Conservation (phyloP, 768 basidiomycete species). For the Termitomyces sp. region DNA sequence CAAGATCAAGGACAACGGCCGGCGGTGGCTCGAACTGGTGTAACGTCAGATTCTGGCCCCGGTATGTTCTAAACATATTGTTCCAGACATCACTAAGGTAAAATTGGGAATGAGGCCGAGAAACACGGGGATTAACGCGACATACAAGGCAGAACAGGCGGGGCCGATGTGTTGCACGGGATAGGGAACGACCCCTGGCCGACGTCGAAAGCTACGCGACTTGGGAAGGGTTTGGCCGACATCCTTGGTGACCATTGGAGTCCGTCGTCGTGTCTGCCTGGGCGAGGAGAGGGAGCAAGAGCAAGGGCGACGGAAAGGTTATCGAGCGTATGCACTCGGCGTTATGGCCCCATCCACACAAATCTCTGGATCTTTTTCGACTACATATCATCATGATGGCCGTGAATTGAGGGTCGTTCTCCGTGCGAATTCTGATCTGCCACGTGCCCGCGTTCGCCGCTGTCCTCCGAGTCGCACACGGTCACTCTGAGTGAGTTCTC, state of each 20-base stretch:
- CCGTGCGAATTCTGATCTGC: conserved; percentile 12
- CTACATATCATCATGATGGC: conserved; percentile 30
- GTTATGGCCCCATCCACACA: conserved; percentile 5
- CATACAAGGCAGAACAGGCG: conserved; percentile 54
- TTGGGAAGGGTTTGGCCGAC: conserved; percentile 43
- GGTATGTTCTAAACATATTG: conserved; percentile 56
- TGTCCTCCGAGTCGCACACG: conserved; percentile 11
- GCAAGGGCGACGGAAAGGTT: too few species aligned
- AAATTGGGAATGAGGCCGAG: conserved; percentile 6
- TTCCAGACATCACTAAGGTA: conserved; percentile 65
- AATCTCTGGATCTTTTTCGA: conserved; percentile 16
- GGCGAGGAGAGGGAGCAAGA: conserved; percentile 7
- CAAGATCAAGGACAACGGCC: conserved; percentile 56
- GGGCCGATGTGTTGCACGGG: conserved; percentile 48
- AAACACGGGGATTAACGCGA: conserved; percentile 10
- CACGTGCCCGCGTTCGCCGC: conserved; percentile 15
- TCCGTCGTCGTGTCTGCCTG: conserved; percentile 1
- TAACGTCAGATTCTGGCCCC: conserved; percentile 47
- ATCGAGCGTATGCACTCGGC: too few species aligned
- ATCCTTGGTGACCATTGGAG: conserved; percentile 26
- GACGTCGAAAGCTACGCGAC: conserved; percentile 37
- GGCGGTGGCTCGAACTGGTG: conserved; percentile 53
- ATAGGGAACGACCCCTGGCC: conserved; percentile 48
- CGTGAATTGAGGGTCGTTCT: conserved; percentile 15
- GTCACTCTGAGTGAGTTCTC: too few species aligned